Conservation (phyloP, 148 eudicot genomes). For the Chenopodium suecicum region DNA sequence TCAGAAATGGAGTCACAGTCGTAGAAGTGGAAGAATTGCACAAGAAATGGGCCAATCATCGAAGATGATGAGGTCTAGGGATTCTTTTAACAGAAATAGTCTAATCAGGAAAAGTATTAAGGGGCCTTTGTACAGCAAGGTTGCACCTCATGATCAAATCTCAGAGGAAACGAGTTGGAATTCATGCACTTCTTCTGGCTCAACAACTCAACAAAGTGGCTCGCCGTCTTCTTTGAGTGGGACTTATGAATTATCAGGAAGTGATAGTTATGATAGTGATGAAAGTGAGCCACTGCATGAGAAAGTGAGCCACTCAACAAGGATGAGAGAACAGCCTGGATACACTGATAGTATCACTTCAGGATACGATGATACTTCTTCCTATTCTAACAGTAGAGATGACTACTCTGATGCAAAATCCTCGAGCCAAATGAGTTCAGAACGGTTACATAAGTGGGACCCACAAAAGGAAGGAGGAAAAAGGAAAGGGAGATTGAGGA, state of each 20-base stretch:
- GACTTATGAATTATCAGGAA: background rate
- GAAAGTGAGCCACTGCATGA: slow-evolving; percentile 22
- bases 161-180: slow-evolving; percentile 38
- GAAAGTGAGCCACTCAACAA: slow-evolving; percentile 19
- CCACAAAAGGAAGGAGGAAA: slow-evolving; percentile 15
- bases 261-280: slow-evolving; percentile 19
- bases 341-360: slow-evolving; percentile 17
- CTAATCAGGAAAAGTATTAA: background rate
- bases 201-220: background rate
- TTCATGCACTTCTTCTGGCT: slow-evolving; percentile 36
- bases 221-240: slow-evolving; percentile 8
- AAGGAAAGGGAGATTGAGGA: slow-evolving; percentile 38
- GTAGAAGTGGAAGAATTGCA: background rate
- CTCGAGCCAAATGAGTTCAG: slow-evolving; percentile 18
- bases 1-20: slow-evolving; percentile 15
- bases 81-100: background rate
- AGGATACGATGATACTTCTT: slow-evolving; percentile 20
- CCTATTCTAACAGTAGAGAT: slow-evolving; percentile 18
- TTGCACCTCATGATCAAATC: slow-evolving; percentile 1
- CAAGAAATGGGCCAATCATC: slow-evolving; percentile 6
- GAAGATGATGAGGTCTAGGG: background rate
- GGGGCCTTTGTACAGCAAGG: background rate
- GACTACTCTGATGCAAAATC: slow-evolving; percentile 18
- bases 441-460: slow-evolving; percentile 7
- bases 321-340: slow-evolving; percentile 1